Percentiles rank a stretch among this genome's conserved stretches.
Conservation (phyloP, 108 stramenopile species). For the Pseudonitzschia delicatissima region DNA sequence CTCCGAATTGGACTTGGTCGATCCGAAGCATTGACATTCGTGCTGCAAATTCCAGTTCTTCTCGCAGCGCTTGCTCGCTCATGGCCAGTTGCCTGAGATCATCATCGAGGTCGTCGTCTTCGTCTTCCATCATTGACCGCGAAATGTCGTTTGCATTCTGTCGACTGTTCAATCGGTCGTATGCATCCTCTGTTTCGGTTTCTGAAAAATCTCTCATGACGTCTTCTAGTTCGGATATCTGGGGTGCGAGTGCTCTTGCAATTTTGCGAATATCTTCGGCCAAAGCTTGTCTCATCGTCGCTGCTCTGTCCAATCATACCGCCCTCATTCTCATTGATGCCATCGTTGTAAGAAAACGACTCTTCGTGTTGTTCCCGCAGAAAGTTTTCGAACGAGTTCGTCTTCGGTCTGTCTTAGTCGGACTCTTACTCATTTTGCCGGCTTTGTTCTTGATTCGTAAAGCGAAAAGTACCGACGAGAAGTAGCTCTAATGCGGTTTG, state of each 20-base stretch:
- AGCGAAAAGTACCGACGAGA: too few species aligned
- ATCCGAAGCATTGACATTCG: conserved; percentile 21
- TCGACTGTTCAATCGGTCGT: background rate
- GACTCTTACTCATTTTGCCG: too few species aligned
- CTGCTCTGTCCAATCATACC: background rate
- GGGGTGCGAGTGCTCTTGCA: conserved; percentile 37
- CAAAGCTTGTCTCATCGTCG: conserved; percentile 17
- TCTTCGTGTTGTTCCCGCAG: conserved; percentile 13
- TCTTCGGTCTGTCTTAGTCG: background rate
- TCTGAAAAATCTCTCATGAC: conserved; percentile 27
- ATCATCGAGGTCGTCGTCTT: conserved; percentile 43
- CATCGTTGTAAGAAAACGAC: background rate
- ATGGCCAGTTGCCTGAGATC: conserved; percentile 28
- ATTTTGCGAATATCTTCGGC: conserved; percentile 32
- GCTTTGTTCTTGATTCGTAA: too few species aligned
- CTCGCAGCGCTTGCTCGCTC: conserved; percentile 30
- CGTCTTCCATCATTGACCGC: conserved; percentile 28
- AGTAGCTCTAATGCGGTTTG: too few species aligned
- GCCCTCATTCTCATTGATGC: background rate
- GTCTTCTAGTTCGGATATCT: conserved; percentile 36
- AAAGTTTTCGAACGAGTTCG: conserved; percentile 6
- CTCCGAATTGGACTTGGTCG: conserved; percentile 10
- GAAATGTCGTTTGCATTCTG: background rate
- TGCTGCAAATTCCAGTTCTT: conserved; percentile 30
- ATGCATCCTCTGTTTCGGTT: conserved; percentile 9